A percentile compares a stretch with the other conserved stretches of the same genome.
Evolutionary conservation across 345 rosid species (phyloP).

Genomic region (Carallia brachiata): DNA sequence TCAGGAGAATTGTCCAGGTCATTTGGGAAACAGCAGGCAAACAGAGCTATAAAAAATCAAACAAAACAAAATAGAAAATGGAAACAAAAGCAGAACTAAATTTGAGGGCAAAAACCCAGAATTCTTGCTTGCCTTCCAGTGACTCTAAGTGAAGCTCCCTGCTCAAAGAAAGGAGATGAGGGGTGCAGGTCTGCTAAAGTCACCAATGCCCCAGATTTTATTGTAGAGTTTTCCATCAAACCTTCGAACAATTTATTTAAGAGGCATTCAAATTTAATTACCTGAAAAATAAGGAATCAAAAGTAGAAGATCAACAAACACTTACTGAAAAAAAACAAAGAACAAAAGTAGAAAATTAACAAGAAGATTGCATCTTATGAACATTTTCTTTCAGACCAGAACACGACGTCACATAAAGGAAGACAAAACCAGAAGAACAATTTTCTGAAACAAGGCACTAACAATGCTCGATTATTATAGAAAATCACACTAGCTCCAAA

Average conservation of each 20-base stretch:
- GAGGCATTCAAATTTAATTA: background rate
- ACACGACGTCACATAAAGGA: no score
- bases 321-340: no score
- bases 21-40: background rate
- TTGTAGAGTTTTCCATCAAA: constrained; percentile 38
- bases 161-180: constrained; percentile 50
- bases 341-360: no score
- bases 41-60: background rate
- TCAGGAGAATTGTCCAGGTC: no score
- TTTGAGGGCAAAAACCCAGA: background rate
- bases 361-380: no score
- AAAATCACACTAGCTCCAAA: no score
- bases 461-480: no score
- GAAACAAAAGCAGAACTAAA: background rate
- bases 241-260: background rate
- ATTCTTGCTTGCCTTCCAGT: constrained; percentile 60
- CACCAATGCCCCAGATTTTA: constrained; percentile 50
- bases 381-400: no score
- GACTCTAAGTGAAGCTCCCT: constrained; percentile 66
- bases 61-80: background rate
- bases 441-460: no score
- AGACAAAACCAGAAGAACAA: no score
- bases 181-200: constrained; percentile 51
- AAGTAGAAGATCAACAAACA: no score
- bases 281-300: background rate